phyloP scores from a whole-genome alignment of 805 yeast species.

The Nakazawaea molendinolei region DNA sequence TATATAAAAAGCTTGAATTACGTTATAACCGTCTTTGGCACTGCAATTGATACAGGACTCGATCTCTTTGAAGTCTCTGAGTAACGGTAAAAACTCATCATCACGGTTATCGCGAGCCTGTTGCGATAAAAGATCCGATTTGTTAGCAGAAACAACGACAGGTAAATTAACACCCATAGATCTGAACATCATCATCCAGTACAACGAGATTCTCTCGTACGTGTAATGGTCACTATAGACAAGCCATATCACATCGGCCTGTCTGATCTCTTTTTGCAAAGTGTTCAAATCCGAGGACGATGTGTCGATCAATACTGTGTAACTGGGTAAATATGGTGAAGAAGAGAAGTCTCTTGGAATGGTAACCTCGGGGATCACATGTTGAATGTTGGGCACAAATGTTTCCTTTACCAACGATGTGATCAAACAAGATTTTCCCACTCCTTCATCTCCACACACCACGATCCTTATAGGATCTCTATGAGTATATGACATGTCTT shows the following conservation, averaged over 20 bases:
- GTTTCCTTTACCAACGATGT: slow-evolving; percentile 78
- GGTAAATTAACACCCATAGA: slow-evolving; percentile 93
- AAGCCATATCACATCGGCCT: slow-evolving; percentile 90
- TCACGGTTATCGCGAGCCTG: slow-evolving; percentile 40
- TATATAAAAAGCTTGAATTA: slow-evolving; percentile 85
- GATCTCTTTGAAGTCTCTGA: slow-evolving; percentile 88
- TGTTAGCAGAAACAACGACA: slow-evolving; percentile 84
- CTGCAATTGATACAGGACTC: slow-evolving; percentile 88
- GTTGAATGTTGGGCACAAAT: slow-evolving; percentile 70
- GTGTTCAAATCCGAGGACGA: slow-evolving; percentile 53
- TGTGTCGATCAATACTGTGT: slow-evolving; percentile 78
- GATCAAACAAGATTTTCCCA: slow-evolving; percentile 76
- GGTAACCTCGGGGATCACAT: slow-evolving; percentile 75
- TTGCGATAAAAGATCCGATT: slow-evolving; percentile 42
- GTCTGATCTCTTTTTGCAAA: slow-evolving; percentile 67
- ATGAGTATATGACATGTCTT: too few species aligned
- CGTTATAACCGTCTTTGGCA: slow-evolving; percentile 77
- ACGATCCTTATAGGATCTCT: slow-evolving; percentile 67
- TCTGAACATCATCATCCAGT: slow-evolving; percentile 92
- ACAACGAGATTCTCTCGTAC: slow-evolving; percentile 82
- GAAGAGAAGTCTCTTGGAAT: slow-evolving; percentile 69
- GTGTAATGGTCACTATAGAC: slow-evolving; percentile 93
- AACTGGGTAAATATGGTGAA: slow-evolving; percentile 51
- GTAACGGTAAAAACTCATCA: slow-evolving; percentile 80
- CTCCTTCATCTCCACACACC: slow-evolving; percentile 92